Evolutionary conservation across 2,329 filamentous ascomycete genomes (phyloP), one percentile per base, ranked within the genome.

Genomic region (Pseudogymnoascus sp.): DNA sequence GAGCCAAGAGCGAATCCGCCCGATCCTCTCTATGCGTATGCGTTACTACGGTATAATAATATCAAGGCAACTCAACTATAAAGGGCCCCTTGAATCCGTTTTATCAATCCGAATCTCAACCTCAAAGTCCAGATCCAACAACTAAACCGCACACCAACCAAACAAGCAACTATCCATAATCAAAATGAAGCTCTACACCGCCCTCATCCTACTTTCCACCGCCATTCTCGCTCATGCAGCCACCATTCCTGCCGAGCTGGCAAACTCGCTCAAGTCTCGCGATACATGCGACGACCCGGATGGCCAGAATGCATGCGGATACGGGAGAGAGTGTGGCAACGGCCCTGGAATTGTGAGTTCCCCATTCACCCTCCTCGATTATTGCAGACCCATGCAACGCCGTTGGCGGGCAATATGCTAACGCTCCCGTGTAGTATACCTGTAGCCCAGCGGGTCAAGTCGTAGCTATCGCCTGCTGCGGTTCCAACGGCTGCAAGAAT

Each of bases 381-480:
- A n/a, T n/a, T n/a, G n/a, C n/a, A n/a, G n/a, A n/a, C n/a, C n/a
- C n/a, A n/a, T n/a, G n/a, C n/a, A n/a, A n/a, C n/a, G n/a, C n/a
- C n/a, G n/a, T n/a, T n/a, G n/a, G n/a, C n/a, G n/a, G n/a, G n/a
- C n/a, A 17, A 11, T 31, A 23, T 53, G 23, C 26, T 53, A 11
- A 53, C n/a, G 23, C 23, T 7, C 3, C 4, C 10, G n/a, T 7
- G n/a, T 19, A 56, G 50, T 56, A 56, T 33, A 56, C 50, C 4
- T 56, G 50, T 6, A 56, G 50, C 7, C 4, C 29, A 1, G 2
- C 50, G 1, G 50, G 26, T 19, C 26, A 33, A 11, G 33, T 56
- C 9, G 50, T 56, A 19, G 50, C 50, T n/a, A 56, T 56, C 50
- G 50, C 50, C n/a, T 56, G 50, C 29, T 56, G 50, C 17, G 50